Conservation (phyloP, 495 filamentous ascomycete species). For the Saxophila tyrrhenica region DNA sequence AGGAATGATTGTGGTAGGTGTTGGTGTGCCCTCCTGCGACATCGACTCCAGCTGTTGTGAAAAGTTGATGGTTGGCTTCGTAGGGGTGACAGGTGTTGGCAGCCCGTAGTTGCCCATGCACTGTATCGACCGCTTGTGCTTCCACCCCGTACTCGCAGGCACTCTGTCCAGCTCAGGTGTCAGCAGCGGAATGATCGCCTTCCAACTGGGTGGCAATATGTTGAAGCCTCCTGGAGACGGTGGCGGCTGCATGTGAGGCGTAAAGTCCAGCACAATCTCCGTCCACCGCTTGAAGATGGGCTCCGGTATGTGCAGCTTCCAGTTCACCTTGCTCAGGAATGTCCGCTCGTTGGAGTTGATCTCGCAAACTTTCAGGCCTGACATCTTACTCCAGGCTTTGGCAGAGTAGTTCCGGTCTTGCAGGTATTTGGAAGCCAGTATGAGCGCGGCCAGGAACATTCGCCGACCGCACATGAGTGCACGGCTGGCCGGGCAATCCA, state of each 20-base stretch:
- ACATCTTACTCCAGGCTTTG: slow-evolving; percentile 96
- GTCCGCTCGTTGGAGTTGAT: slow-evolving; percentile 96
- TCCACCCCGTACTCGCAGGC: slow-evolving; percentile 2
- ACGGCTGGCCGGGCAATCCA: slow-evolving; percentile 59
- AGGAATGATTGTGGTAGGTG: slow-evolving; percentile 24
- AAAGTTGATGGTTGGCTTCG: not conserved
- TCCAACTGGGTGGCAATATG: slow-evolving; percentile 49
- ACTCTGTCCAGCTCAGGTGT: slow-evolving; percentile 63
- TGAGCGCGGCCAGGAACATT: slow-evolving; percentile 91
- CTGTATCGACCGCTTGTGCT: not conserved
- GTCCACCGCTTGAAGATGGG: slow-evolving; percentile 83
- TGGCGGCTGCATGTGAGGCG: slow-evolving; percentile 44
- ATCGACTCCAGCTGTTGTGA: slow-evolving; percentile 12
- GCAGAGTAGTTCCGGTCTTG: slow-evolving; percentile 98
- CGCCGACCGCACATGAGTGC: slow-evolving; percentile 92
- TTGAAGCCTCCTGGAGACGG: slow-evolving; percentile 33
- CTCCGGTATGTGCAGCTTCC: slow-evolving; percentile 89
- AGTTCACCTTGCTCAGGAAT: slow-evolving; percentile 80
- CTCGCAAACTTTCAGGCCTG: slow-evolving; percentile 74
- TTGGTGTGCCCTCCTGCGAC: slow-evolving; percentile 28
- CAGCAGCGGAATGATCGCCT: slow-evolving; percentile 60
- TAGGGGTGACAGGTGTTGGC: slow-evolving; percentile 10
- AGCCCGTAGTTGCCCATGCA: slow-evolving; percentile 8
- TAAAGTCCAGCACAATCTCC: slow-evolving; percentile 78
- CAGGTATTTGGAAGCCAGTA: slow-evolving; percentile 90